These are phyloP conservation scores for Aspergillus intermedius DNA, from an alignment of 2,329 filamentous ascomycete species.

Conservation along the genomic window DNA sequence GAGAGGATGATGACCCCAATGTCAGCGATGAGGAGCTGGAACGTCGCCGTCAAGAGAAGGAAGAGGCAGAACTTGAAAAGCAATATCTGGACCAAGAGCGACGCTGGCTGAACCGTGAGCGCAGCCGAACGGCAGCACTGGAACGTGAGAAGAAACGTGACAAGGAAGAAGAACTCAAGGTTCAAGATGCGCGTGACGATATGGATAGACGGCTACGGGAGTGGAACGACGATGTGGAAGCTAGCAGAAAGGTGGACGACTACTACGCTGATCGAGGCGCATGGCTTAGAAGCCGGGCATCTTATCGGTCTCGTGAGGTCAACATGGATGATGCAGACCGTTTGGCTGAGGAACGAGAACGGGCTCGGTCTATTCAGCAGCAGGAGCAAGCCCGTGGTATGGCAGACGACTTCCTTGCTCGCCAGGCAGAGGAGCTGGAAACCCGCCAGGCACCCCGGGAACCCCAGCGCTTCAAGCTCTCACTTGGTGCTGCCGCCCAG, in stretches of 20 bases:
- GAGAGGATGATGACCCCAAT: slow-evolving; percentile 79
- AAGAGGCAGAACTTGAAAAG: slow-evolving; percentile 69
- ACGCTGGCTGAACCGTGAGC: slow-evolving; percentile 85
- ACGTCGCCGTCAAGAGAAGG: slow-evolving; percentile 62
- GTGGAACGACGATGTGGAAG: slow-evolving; percentile 90
- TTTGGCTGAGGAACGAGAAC: slow-evolving; percentile 68
- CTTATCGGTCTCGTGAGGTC: slow-evolving; percentile 66
- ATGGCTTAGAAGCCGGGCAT: slow-evolving; percentile 75
- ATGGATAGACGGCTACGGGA: slow-evolving; percentile 65
- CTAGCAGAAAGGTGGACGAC: slow-evolving; percentile 61
- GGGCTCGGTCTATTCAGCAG: slow-evolving; percentile 61
- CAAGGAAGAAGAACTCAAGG: slow-evolving; percentile 62
- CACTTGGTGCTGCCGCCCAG: slow-evolving; percentile 80
- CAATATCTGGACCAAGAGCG: slow-evolving; percentile 78
- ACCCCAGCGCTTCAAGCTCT: slow-evolving; percentile 84
- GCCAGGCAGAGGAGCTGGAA: slow-evolving; percentile 70
- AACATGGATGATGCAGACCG: slow-evolving; percentile 78
- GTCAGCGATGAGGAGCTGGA: slow-evolving; percentile 84
- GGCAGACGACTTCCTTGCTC: slow-evolving; percentile 85
- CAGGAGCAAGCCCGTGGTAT: slow-evolving; percentile 73
- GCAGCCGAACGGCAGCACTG: slow-evolving; percentile 72
- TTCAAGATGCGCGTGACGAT: slow-evolving; percentile 58
- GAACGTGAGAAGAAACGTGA: slow-evolving; percentile 79
- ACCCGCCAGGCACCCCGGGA: slow-evolving; percentile 39
- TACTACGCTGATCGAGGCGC: slow-evolving; percentile 83